Base-by-base conservation (phyloP, 2,329 filamentous ascomycete species). In the Chrysoporthe cubensis region DNA sequence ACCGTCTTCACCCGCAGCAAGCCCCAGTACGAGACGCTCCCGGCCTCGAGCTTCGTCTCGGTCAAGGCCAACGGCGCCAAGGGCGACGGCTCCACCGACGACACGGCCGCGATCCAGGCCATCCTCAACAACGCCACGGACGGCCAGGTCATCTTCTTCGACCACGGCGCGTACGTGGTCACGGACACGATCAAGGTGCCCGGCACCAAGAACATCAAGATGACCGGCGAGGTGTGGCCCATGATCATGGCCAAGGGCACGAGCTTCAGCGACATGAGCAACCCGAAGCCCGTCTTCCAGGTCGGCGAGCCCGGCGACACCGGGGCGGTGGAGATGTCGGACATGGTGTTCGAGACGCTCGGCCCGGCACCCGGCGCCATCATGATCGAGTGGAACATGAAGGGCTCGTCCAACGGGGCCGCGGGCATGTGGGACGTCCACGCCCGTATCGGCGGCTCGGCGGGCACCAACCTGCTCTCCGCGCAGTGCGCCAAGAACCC, bases 351-450 rank as follows among this genome's bases (percentile, higher is more conserved):
- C 73, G 88, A 93, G 79, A 97, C 94, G 42, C 87, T 89, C 72
- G 95, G 95, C 4, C 84, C 94, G 3, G 90, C 93, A 71, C 91
- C 94, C 0, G 95, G 95, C 72, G 95, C 94, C 21, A 93, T 97
- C 75, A 86, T 97, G 76, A 89, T 97, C 81, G 87, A 97, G 78
- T 97, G 93, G 91, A 97, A 97, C 80, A 83, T 97, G 54, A 88
- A 88, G 56, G 90, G 88, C 46, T 77, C 85, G 72, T 83, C 79
- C 66, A 85, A 90, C 67, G 93, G 93, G 59, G 87, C 88, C 1
- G 90, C 89, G 26, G 95, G 89, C 70, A 89, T 97, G 80, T 99
- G 94, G 92, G 96, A 99, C 75, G 90, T 94, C n/a, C 96, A 99
- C 83, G 91, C 96, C 81, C 93, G 96, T 75, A 88, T 99, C 73